phyloP scores from a whole-genome alignment of 495 filamentous ascomycete genomes.

The Clohesyomyces aquaticus region DNA sequence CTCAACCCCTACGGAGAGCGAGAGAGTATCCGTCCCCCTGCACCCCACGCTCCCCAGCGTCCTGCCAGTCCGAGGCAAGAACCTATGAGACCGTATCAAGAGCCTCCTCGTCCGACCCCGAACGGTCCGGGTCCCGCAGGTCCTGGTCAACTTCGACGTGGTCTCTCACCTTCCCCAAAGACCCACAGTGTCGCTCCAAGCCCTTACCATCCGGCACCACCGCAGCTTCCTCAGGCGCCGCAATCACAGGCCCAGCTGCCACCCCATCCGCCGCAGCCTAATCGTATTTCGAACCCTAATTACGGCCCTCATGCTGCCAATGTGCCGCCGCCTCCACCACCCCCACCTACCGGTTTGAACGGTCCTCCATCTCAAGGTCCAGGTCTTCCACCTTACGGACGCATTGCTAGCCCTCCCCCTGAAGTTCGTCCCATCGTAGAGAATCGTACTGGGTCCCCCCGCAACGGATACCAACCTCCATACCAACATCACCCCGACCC shows the following conservation, averaged over 20 bases:
- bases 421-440: slow-evolving; percentile 88
- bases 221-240: slow-evolving; percentile 59
- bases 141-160: slow-evolving; percentile 49
- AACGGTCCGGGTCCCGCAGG: slow-evolving; percentile 26
- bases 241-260: slow-evolving; percentile 41
- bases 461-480: slow-evolving; percentile 78
- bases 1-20: slow-evolving; percentile 78
- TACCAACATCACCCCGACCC: slow-evolving; percentile 73
- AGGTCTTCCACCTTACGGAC: slow-evolving; percentile 59
- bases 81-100: slow-evolving; percentile 71
- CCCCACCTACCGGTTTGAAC: slow-evolving; percentile 58
- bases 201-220: slow-evolving; percentile 66
- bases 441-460: slow-evolving; percentile 80
- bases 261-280: slow-evolving; percentile 47
- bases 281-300: slow-evolving; percentile 71
- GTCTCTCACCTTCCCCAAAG: slow-evolving; percentile 66
- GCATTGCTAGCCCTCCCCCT: slow-evolving; percentile 73
- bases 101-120: slow-evolving; percentile 63
- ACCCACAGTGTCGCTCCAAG: slow-evolving; percentile 59
- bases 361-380: slow-evolving; percentile 45
- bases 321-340: slow-evolving; percentile 62
- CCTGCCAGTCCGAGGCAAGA: slow-evolving; percentile 64
- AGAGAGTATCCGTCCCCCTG: slow-evolving; percentile 65
- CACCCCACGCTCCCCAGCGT: slow-evolving; percentile 58
- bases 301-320: slow-evolving; percentile 59